Evolutionary conservation across 495 filamentous ascomycete species (phyloP).

Genomic region (Ramalina intermedia): DNA sequence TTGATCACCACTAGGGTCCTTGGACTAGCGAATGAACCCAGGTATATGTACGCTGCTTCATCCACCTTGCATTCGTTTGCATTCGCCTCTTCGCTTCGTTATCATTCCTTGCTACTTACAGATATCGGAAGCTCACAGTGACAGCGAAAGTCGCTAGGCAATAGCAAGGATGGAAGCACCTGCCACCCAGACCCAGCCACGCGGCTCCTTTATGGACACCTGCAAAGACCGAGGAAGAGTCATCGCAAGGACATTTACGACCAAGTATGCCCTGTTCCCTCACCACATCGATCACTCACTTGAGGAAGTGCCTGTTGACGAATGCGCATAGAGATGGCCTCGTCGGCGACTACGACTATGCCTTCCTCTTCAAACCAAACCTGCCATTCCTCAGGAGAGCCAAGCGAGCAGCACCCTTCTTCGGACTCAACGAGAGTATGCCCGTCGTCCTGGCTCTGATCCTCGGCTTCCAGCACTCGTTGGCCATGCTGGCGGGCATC

Average conservation of each 20-base stretch:
- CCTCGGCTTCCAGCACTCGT: constrained; percentile 55
- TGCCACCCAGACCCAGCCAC: too few relatives aligned
- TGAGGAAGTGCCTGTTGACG: too few relatives aligned
- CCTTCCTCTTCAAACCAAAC: constrained; percentile 59
- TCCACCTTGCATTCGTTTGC: too few relatives aligned
- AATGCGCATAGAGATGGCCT: constrained; percentile 40
- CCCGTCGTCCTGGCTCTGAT: constrained; percentile 64
- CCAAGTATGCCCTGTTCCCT: constrained; percentile 24
- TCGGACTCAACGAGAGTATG: constrained; percentile 72
- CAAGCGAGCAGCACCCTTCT: constrained; percentile 58
- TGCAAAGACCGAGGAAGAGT: constrained; percentile 24
- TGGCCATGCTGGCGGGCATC: constrained; percentile 54
- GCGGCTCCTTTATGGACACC: too few relatives aligned
- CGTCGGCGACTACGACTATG: constrained; percentile 79
- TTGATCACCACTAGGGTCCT: too few relatives aligned
- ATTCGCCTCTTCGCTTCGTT: too few relatives aligned
- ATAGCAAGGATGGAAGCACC: too few relatives aligned
- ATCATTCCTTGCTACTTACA: too few relatives aligned
- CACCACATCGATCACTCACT: neutral
- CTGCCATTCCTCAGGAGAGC: constrained; percentile 67
- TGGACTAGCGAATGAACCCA: too few relatives aligned
- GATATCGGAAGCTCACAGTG: too few relatives aligned
- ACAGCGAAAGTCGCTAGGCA: too few relatives aligned
- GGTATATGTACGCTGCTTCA: too few relatives aligned
- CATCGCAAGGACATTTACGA: constrained; percentile 31